Conservation (phyloP, 495 filamentous ascomycete species). For the Tuber umbilicatum region DNA sequence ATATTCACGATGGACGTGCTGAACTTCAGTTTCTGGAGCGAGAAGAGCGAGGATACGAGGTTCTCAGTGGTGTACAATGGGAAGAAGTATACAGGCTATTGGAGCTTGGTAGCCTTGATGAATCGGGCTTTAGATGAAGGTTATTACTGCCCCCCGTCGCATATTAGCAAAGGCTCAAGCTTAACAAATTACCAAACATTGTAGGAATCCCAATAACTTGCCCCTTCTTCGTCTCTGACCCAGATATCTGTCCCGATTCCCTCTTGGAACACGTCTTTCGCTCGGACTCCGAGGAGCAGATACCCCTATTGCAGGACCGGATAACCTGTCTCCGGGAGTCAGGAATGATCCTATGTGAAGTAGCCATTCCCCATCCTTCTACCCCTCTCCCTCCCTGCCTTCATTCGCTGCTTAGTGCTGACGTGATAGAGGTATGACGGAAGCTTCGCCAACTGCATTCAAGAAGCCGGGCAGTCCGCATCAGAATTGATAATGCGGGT, state of each 20-base stretch:
- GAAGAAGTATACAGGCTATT: constrained; percentile 85
- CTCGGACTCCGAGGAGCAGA: constrained; percentile 75
- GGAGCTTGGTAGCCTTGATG: constrained; percentile 82
- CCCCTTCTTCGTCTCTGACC: constrained; percentile 77
- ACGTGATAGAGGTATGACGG: constrained; percentile 67
- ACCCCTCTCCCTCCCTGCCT: background rate
- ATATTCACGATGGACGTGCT: constrained; percentile 95
- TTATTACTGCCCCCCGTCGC: constrained; percentile 37
- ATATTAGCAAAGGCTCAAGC: background rate
- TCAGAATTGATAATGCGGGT: constrained; percentile 77
- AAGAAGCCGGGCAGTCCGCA: constrained; percentile 69
- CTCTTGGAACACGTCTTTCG: constrained; percentile 72
- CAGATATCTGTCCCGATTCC: constrained; percentile 68
- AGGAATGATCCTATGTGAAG: constrained; percentile 73
- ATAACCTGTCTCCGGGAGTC: constrained; percentile 77
- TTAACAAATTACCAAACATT: background rate
- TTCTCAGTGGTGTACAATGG: constrained; percentile 77
- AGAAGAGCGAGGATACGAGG: constrained; percentile 54
- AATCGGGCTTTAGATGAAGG: constrained; percentile 86
- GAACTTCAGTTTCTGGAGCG: constrained; percentile 96
- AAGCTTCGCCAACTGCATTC: constrained; percentile 65
- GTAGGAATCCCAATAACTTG: constrained; percentile 81
- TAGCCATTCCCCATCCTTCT: constrained; percentile 43
- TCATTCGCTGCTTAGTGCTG: constrained; percentile 27
- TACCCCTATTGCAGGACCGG: constrained; percentile 74